Evolutionary conservation across 2,329 filamentous ascomycete species (phyloP).

Genomic region (Passalora sequoiae): DNA sequence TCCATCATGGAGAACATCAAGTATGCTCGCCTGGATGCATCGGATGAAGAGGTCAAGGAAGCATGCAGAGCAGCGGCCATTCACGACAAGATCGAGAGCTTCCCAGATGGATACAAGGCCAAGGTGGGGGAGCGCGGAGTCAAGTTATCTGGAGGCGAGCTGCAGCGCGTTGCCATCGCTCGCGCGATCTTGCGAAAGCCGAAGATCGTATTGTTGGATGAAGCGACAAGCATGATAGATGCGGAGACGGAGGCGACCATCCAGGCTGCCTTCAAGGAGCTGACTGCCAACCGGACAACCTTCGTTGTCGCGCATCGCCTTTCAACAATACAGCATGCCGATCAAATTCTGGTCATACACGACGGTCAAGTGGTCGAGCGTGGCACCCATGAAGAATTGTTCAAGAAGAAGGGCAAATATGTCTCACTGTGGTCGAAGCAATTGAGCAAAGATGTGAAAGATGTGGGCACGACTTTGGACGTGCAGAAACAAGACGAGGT

Average conservation of each 20-base stretch:
- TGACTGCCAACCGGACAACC: constrained; percentile 61
- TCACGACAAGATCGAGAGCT: constrained; percentile 58
- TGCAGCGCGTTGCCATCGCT: constrained; percentile 75
- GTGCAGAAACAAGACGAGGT: constrained; percentile 1
- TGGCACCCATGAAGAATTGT: constrained; percentile 68
- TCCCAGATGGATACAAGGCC: constrained; percentile 65
- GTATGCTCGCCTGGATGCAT: constrained; percentile 58
- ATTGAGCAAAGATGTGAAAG: constrained; percentile 21
- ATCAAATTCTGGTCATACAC: constrained; percentile 71
- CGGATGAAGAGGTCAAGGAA: constrained; percentile 54
- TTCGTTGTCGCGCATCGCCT: constrained; percentile 75
- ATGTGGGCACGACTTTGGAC: constrained; percentile 4
- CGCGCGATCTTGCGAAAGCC: constrained; percentile 64
- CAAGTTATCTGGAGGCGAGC: constrained; percentile 76
- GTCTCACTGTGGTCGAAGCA: constrained; percentile 33
- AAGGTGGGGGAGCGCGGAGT: constrained; percentile 71
- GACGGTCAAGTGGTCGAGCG: constrained; percentile 67
- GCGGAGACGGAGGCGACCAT: constrained; percentile 52
- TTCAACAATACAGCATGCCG: constrained; percentile 70
- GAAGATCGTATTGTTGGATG: constrained; percentile 64
- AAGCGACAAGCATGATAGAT: constrained; percentile 66
- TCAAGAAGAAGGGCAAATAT: constrained; percentile 41
- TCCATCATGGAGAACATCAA: constrained; percentile 61
- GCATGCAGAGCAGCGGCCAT: constrained; percentile 59
- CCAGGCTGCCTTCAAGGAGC: constrained; percentile 54